Evolutionary conservation across 805 yeast species (phyloP), one percentile per base, ranked within the genome.

Genomic region (Hanseniaspora lindneri): DNA sequence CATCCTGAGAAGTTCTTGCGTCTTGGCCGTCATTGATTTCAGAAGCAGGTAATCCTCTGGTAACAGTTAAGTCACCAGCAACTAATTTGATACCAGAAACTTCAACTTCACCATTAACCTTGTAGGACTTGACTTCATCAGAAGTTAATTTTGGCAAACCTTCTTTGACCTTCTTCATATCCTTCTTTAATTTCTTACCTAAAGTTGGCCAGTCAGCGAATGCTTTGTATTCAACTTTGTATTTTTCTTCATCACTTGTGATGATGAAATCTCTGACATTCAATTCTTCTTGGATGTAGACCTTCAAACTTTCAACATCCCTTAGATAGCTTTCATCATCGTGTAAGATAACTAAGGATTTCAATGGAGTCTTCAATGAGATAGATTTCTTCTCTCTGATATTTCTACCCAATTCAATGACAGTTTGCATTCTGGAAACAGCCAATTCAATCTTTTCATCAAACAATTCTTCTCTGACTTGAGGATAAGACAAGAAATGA

Each of bases 151-250:
- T 61, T 54, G 96, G 97, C 57, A 92, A 74, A 16, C 94, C 97
- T 60, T 80, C 94, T 74, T 89, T 94, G 52, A 92, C 98, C 65
- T 77, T 80, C 70, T 83, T 86, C 53, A 84, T 94, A 59, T 88
- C 97, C 63, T 80, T 79, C 78, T 87, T 89, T 67, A 92, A 76
- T 69, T 92, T 92, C 75, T 89, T 92, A 70, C 99, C 99, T 57
- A 92, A 75, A 19, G 87, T 85, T 51, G 97, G 95, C 98, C 99
- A 92, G 71, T 92, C 99, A 42, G 98, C 98, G 65, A 84, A 94
- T 37, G 89, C 96, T 54, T 75, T 77, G 72, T 88, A 89, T 63
- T 81, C 83, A 53, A 92, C 97, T 59, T 88, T 92, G 63, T 88
- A 89, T 61, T 81, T 79, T 57, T 73, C 79, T 70, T 92, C 99